Percentiles rank a stretch among this genome's conserved stretches.
Conservation (phyloP, 2,329 filamentous ascomycete species). For the Diaporthe capsici region DNA sequence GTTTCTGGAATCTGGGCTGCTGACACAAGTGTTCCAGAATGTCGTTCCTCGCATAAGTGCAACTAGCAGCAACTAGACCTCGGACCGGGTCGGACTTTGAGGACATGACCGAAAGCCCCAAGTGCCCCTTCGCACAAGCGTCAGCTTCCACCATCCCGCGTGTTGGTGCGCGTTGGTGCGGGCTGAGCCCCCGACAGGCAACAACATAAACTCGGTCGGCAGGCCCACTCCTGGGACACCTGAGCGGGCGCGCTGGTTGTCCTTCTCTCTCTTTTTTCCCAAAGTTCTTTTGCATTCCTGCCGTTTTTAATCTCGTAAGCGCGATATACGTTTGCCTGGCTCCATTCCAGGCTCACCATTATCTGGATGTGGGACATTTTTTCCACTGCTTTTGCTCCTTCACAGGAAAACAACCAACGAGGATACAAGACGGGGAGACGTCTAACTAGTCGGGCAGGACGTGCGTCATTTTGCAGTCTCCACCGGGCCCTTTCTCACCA, state of each 20-base stretch:
- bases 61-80: not conserved
- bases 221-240: slow-evolving; percentile 8
- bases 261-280: not conserved
- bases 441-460: not conserved
- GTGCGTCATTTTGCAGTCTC: not conserved
- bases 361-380: not conserved
- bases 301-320: not conserved
- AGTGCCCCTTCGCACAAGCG: not conserved
- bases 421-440: not conserved
- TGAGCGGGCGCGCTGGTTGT: not conserved
- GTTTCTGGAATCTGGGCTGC: not conserved
- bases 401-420: not conserved
- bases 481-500: not conserved
- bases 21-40: not conserved
- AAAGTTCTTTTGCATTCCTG: not conserved
- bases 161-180: not conserved
- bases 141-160: not conserved
- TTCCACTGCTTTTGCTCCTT: slow-evolving; percentile 1
- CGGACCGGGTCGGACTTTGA: slow-evolving; percentile 11
- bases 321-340: not conserved
- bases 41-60: slow-evolving; percentile 1
- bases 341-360: slow-evolving; percentile 2
- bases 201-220: slow-evolving; percentile 14
- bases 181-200: slow-evolving; percentile 24
- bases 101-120: not conserved